Percentiles rank a stretch among this genome's conserved stretches.
These are phyloP conservation scores for Cicer judaicum DNA, from an alignment of 306 rosid genomes.

Conservation along the genomic window DNA sequence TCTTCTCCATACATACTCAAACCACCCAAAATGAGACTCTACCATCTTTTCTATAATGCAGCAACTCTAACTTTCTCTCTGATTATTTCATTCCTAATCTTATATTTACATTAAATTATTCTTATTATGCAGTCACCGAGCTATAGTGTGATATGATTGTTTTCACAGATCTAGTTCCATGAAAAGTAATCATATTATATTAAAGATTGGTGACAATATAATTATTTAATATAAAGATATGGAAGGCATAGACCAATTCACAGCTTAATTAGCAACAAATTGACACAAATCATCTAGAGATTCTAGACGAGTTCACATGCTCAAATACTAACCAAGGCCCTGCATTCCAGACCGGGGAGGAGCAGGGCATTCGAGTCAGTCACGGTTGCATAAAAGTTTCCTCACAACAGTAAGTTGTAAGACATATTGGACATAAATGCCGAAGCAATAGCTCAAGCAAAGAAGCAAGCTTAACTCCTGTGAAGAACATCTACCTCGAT, in stretches of 20 bases:
- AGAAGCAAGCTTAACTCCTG: conserved; percentile 35
- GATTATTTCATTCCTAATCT: not conserved
- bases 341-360: conserved; percentile 33
- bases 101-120: not conserved
- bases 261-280: conserved; percentile 21
- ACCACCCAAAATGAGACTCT: not conserved
- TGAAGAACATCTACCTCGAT: conserved; percentile 81
- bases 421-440: conserved; percentile 36
- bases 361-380: conserved; percentile 31
- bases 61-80: not conserved
- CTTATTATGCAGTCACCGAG: conserved; percentile 1
- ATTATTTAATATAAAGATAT: conserved; percentile 1
- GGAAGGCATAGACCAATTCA: conserved; percentile 29
- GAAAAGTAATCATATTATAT: conserved; percentile 10
- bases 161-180: not conserved
- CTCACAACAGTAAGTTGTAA: conserved; percentile 38
- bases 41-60: conserved; percentile 5
- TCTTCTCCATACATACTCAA: not conserved
- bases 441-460: not conserved
- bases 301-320: conserved; percentile 19
- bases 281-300: conserved; percentile 10
- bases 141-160: not conserved
- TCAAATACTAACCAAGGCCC: conserved; percentile 28
- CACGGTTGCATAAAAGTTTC: conserved; percentile 37
- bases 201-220: conserved; percentile 18